phyloP scores from a whole-genome alignment of 768 basidiomycete genomes.

The Trametes sanguinea region DNA sequence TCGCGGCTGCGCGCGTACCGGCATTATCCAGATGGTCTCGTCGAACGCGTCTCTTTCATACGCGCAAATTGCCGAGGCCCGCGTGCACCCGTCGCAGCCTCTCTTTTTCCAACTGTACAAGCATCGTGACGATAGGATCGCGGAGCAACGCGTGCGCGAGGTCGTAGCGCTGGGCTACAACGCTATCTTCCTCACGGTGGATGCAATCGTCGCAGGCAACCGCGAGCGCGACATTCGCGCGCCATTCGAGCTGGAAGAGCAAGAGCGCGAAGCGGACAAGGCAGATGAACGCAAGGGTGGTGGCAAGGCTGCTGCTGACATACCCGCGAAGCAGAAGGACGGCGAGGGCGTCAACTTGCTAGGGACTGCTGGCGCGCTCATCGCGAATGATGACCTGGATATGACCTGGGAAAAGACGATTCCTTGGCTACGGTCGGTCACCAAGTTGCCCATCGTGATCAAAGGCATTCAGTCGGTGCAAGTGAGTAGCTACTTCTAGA shows the following conservation, averaged over 20 bases:
- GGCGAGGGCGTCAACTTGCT: slow-evolving; percentile 41
- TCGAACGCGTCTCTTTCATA: slow-evolving; percentile 73
- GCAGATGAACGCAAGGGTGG: slow-evolving; percentile 2
- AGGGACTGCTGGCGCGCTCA: slow-evolving; percentile 69
- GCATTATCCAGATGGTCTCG: slow-evolving; percentile 86
- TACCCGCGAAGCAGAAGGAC: slow-evolving; percentile 34
- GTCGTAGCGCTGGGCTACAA: slow-evolving; percentile 77
- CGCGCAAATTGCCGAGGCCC: slow-evolving; percentile 58
- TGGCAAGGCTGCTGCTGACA: slow-evolving; percentile 28
- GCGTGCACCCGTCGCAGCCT: slow-evolving; percentile 54
- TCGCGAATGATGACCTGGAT: slow-evolving; percentile 66
- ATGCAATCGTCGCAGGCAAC: slow-evolving; percentile 82
- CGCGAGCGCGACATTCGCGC: slow-evolving; percentile 73
- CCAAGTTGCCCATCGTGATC: slow-evolving; percentile 69
- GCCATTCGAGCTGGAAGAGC: slow-evolving; percentile 57
- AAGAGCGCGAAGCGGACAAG: slow-evolving; percentile 28
- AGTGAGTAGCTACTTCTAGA: slow-evolving; percentile 40
- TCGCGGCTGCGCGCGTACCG: slow-evolving; percentile 60
- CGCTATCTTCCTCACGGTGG: slow-evolving; percentile 90
- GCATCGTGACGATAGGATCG: slow-evolving; percentile 63
- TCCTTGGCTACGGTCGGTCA: slow-evolving; percentile 72
- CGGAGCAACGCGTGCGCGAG: slow-evolving; percentile 69
- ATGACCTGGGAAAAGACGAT: slow-evolving; percentile 87
- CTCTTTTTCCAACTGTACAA: slow-evolving; percentile 90
- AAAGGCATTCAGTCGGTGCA: slow-evolving; percentile 81